Conservation (phyloP, 2,329 filamentous ascomycete species). For the Tricladium varicosporioides region DNA sequence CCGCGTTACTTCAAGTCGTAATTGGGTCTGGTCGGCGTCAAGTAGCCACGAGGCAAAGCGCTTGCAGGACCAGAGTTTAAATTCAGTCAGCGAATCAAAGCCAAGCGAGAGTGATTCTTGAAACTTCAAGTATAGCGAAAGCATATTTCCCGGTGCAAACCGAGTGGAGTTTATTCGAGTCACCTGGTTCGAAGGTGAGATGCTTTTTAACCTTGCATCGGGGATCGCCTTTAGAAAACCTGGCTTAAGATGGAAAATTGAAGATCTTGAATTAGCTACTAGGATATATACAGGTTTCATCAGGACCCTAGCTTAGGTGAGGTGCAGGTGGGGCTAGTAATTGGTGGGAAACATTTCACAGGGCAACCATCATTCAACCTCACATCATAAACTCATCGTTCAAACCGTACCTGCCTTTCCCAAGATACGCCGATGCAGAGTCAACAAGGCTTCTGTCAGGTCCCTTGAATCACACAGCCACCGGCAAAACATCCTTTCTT, state of each 20-base stretch:
- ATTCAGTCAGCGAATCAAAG: not conserved
- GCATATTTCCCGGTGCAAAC: not conserved
- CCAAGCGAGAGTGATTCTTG: not conserved
- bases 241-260: not conserved
- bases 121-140: not conserved
- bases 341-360: not conserved
- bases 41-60: slow-evolving; percentile 11
- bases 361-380: not conserved
- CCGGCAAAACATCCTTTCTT: slow-evolving; percentile 6
- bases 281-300: slow-evolving; percentile 1
- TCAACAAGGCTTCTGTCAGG: not conserved
- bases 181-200: no score
- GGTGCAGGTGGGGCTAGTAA: not conserved
- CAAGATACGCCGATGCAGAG: no score
- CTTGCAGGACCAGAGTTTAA: slow-evolving; percentile 4
- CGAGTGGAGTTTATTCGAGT: not conserved
- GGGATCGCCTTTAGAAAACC: not conserved
- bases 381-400: not conserved
- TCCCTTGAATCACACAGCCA: slow-evolving; percentile 9
- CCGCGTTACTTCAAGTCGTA: slow-evolving; percentile 14
- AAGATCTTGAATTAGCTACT: not conserved
- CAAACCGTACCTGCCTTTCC: not conserved
- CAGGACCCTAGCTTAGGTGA: not conserved
- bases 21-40: slow-evolving; percentile 1
- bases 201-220: not conserved